Evolutionary conservation across 2,329 filamentous ascomycete species (phyloP).

Genomic region (Colletotrichum shisoi): DNA sequence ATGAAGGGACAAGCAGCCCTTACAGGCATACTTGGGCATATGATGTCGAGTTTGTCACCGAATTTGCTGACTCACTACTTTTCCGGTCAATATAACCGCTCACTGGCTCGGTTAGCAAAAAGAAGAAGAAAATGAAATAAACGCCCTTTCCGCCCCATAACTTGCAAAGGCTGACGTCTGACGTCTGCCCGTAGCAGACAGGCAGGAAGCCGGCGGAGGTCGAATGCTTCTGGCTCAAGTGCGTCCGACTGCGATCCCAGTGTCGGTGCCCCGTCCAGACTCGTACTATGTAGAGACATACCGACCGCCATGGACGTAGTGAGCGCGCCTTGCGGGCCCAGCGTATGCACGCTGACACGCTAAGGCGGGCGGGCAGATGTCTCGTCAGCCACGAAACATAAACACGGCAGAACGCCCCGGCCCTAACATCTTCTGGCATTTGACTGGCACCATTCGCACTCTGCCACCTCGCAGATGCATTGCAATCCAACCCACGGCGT

Average conservation of each 20-base stretch:
- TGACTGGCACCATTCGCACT: conserved; percentile 6
- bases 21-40: neutral
- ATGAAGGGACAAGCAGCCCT: too few species aligned
- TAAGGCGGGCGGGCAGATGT: conserved; percentile 20
- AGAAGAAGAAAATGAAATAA: neutral
- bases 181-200: neutral
- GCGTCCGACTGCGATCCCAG: neutral
- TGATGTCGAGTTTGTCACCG: neutral
- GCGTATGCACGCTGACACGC: conserved; percentile 8
- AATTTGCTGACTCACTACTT: conserved; percentile 4
- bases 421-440: conserved; percentile 1
- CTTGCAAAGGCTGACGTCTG: neutral
- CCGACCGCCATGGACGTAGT: conserved; percentile 20
- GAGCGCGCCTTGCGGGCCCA: conserved; percentile 19
- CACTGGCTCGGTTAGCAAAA: neutral
- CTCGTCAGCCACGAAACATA: conserved; percentile 35
- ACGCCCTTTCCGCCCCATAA: conserved; percentile 13
- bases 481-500: conserved; percentile 1
- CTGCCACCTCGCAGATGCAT: neutral
- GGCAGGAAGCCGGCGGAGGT: neutral
- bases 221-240: neutral
- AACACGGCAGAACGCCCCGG: conserved; percentile 16
- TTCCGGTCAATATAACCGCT: neutral
- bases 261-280: neutral
- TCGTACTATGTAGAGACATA: conserved; percentile 23